Evolutionary conservation across 2,329 filamentous ascomycete genomes (phyloP).

Genomic region (Rosellinia necatrix): DNA sequence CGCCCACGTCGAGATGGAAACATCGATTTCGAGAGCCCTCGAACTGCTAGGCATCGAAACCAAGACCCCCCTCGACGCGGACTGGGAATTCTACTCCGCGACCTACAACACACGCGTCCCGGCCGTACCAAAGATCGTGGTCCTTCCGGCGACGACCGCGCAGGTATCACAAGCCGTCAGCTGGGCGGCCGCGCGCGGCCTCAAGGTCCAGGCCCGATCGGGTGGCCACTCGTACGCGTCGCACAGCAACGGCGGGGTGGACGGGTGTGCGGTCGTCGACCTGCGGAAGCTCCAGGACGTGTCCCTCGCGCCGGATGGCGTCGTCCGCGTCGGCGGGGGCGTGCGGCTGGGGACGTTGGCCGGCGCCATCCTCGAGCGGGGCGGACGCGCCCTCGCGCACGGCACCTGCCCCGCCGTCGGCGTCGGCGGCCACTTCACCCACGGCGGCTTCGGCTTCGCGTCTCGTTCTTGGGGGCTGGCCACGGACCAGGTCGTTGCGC

Average conservation of each 20-base stretch:
- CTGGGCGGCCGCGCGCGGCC: constrained; percentile 43
- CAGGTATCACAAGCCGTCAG: constrained; percentile 48
- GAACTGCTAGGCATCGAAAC: background rate
- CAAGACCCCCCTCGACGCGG: constrained; percentile 19
- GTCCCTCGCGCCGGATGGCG: constrained; percentile 21
- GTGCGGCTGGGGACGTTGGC: constrained; percentile 51
- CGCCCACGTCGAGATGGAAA: background rate
- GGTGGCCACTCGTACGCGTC: constrained; percentile 57
- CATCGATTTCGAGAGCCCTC: background rate
- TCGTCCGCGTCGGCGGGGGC: constrained; percentile 48
- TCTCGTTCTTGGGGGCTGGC: constrained; percentile 56
- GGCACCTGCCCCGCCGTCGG: constrained; percentile 53
- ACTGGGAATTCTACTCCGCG: constrained; percentile 30
- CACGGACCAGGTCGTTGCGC: constrained; percentile 54
- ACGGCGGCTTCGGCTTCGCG: constrained; percentile 51
- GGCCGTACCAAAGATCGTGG: constrained; percentile 29
- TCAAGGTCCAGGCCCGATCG: constrained; percentile 54
- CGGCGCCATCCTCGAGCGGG: constrained; percentile 41
- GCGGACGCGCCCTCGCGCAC: constrained; percentile 47
- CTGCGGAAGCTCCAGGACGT: constrained; percentile 40
- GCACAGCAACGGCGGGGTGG: constrained; percentile 45
- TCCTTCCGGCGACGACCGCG: constrained; percentile 32
- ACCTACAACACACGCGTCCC: constrained; percentile 36
- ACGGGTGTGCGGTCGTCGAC: constrained; percentile 44
- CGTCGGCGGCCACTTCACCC: constrained; percentile 51